Conservation (phyloP, 345 rosid species). For the Murraya paniculata region DNA sequence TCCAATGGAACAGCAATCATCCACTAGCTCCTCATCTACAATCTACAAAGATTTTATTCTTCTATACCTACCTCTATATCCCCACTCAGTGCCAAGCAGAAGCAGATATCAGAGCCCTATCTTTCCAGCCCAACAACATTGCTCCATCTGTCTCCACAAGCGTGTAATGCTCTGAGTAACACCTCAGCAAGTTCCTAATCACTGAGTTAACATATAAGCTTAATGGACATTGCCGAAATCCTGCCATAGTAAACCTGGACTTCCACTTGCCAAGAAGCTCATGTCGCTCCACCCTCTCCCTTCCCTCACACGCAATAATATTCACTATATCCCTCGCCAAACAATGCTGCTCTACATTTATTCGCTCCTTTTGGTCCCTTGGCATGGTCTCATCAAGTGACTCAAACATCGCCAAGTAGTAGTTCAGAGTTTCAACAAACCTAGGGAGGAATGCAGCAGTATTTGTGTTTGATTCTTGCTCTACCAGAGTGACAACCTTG, state of each 20-base stretch:
- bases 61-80: not conserved
- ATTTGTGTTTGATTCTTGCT: conserved; percentile 80
- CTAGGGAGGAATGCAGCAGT: conserved; percentile 62
- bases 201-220: conserved; percentile 54
- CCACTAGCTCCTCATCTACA: not conserved
- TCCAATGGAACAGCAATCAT: not conserved
- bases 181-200: conserved; percentile 43
- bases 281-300: conserved; percentile 68
- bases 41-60: conserved; percentile 10
- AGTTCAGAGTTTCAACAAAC: conserved; percentile 58
- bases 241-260: conserved; percentile 71
- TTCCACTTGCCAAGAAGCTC: conserved; percentile 75
- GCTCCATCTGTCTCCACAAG: conserved; percentile 64
- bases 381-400: conserved; percentile 57
- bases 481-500: conserved; percentile 59
- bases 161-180: conserved; percentile 51
- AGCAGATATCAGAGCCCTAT: conserved; percentile 56
- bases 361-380: conserved; percentile 47
- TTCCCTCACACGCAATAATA: conserved; percentile 66
- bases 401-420: conserved; percentile 66
- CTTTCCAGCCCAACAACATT: conserved; percentile 66
- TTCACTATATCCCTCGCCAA: conserved; percentile 69
- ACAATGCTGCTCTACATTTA: conserved; percentile 60
- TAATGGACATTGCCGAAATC: conserved; percentile 53
- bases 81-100: conserved; percentile 61